phyloP scores from a whole-genome alignment of 1,284 basidiomycete genomes.

The Fomitopsis betulina region DNA sequence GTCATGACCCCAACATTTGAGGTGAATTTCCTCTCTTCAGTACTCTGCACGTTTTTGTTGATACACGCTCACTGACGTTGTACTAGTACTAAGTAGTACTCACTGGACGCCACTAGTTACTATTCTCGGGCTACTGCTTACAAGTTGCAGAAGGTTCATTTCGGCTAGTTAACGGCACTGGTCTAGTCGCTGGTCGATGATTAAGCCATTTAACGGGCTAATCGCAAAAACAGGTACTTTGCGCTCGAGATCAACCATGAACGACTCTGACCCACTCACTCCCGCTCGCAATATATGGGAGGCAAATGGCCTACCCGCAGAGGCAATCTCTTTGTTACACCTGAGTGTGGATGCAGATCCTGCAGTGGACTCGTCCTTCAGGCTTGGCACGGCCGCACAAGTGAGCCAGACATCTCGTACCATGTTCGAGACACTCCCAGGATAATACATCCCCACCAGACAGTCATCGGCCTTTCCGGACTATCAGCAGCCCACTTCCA shows the following conservation, averaged over 20 bases:
- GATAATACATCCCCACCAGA: conserved; percentile 26
- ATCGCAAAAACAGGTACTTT: neutral
- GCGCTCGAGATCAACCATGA: neutral
- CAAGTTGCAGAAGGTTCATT: too few species aligned
- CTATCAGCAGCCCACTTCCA: conserved; percentile 51
- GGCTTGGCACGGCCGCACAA: conserved; percentile 46
- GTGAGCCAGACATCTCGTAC: conserved; percentile 19
- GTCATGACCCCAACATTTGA: too few species aligned
- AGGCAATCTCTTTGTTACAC: conserved; percentile 31
- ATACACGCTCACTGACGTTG: too few species aligned
- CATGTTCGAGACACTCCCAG: neutral
- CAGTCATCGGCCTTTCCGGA: conserved; percentile 47
- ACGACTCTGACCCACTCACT: conserved; percentile 1
- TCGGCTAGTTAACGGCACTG: too few species aligned
- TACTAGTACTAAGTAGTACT: too few species aligned
- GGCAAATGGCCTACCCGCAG: conserved; percentile 31
- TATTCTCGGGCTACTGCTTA: too few species aligned
- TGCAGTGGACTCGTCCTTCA: conserved; percentile 46
- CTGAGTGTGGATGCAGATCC: conserved; percentile 36
- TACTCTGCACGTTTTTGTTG: too few species aligned
- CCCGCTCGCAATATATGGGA: conserved; percentile 31
- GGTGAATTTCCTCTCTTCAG: too few species aligned
- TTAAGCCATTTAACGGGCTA: neutral
- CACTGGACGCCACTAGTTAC: too few species aligned
- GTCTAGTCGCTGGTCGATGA: neutral